Evolutionary conservation across 2,329 filamentous ascomycete species (phyloP).

Genomic region (Colletotrichum graminicola): DNA sequence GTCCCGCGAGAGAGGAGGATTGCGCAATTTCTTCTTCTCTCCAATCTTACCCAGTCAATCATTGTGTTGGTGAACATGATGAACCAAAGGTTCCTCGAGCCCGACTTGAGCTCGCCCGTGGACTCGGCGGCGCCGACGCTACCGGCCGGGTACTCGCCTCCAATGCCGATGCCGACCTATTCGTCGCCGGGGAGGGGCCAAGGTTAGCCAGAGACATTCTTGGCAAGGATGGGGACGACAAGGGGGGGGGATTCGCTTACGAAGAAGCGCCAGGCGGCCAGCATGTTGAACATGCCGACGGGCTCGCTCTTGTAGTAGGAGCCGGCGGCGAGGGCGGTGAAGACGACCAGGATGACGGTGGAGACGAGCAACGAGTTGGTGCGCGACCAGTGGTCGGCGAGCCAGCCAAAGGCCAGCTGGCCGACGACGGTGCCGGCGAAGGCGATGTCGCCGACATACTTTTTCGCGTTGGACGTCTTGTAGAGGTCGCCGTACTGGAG

Average conservation of each 20-base stretch:
- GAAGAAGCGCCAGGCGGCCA: slow-evolving; percentile 89
- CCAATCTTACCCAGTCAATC: slow-evolving; percentile 70
- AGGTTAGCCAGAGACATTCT: slow-evolving; percentile 19
- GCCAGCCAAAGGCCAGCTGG: slow-evolving; percentile 83
- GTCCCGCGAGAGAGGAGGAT: slow-evolving; percentile 40
- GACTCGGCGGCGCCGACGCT: slow-evolving; percentile 87
- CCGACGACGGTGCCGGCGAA: slow-evolving; percentile 90
- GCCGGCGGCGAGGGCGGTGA: slow-evolving; percentile 82
- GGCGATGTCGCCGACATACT: slow-evolving; percentile 84
- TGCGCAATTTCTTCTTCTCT: slow-evolving; percentile 3
- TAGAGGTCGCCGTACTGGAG: slow-evolving; percentile 79
- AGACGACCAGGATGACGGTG: slow-evolving; percentile 86
- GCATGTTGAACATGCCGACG: slow-evolving; percentile 78
- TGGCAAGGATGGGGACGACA: no score
- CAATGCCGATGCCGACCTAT: slow-evolving; percentile 29
- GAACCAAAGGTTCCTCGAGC: slow-evolving; percentile 90
- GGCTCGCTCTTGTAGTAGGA: slow-evolving; percentile 79
- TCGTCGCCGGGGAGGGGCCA: neutral
- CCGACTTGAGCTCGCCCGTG: slow-evolving; percentile 82
- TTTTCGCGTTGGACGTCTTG: slow-evolving; percentile 73
- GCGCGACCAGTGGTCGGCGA: slow-evolving; percentile 86
- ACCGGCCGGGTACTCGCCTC: slow-evolving; percentile 82
- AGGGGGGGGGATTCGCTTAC: slow-evolving; percentile 57
- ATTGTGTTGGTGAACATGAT: slow-evolving; percentile 90
- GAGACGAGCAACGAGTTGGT: slow-evolving; percentile 85